These are phyloP conservation scores for Sparassis latifolia DNA, from an alignment of 1,284 basidiomycete genomes.

Conservation along the genomic window DNA sequence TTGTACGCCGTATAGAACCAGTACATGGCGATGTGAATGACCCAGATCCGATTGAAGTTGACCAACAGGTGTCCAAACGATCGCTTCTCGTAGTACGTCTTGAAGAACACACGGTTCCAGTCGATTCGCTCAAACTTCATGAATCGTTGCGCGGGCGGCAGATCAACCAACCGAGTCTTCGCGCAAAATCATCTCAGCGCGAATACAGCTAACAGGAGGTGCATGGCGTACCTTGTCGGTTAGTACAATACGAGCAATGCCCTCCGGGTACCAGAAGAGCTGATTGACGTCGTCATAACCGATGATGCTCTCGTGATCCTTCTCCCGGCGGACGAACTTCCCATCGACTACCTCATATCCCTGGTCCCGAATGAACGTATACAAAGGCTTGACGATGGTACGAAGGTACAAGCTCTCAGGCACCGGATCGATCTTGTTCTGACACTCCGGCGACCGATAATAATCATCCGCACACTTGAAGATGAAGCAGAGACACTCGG, in stretches of 20 bases:
- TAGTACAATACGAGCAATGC: conserved; percentile 88
- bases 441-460: conserved; percentile 98
- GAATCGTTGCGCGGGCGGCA: conserved; percentile 85
- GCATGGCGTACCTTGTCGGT: conserved; percentile 77
- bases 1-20: conserved; percentile 96
- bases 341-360: conserved; percentile 97
- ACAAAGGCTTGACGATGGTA: conserved; percentile 92
- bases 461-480: conserved; percentile 99
- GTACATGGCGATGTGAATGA: conserved; percentile 87
- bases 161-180: conserved; percentile 83
- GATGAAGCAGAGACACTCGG: conserved; percentile 97
- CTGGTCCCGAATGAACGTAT: conserved; percentile 95
- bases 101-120: conserved; percentile 93
- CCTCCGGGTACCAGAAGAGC: conserved; percentile 99
- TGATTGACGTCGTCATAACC: conserved; percentile 99
- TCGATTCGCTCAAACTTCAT: conserved; percentile 95
- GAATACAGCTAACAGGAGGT: neutral
- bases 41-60: conserved; percentile 98
- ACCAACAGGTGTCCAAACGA: conserved; percentile 91
- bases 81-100: conserved; percentile 94
- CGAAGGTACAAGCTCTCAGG: conserved; percentile 94
- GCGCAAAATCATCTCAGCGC: neutral
- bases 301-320: conserved; percentile 92
- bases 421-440: conserved; percentile 88
- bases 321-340: conserved; percentile 90